Conservation (phyloP, 306 rosid genomes). For the Medicago lupulina region DNA sequence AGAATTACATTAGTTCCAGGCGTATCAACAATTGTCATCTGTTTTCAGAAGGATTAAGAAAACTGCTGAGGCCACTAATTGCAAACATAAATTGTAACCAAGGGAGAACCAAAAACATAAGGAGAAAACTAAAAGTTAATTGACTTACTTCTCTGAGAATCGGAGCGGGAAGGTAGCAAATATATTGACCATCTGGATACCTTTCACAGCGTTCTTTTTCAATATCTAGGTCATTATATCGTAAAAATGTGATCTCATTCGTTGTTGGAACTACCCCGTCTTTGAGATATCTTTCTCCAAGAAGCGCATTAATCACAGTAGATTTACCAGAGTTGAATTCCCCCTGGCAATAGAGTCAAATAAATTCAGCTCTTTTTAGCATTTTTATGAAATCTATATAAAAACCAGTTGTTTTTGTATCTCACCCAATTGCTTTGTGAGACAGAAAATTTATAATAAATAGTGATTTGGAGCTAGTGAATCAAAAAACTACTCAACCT, state of each 20-base stretch:
- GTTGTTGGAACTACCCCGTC: constrained; percentile 99
- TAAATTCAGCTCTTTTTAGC: constrained; percentile 38
- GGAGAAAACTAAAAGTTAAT: constrained; percentile 17
- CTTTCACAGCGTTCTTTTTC: constrained; percentile 78
- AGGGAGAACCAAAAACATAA: constrained; percentile 30
- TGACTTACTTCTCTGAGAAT: constrained; percentile 78
- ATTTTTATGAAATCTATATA: constrained; percentile 29
- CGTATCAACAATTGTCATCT: constrained; percentile 95
- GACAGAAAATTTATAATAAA: constrained; percentile 12
- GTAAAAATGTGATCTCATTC: constrained; percentile 91
- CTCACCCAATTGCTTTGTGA: not conserved
- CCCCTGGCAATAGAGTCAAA: constrained; percentile 63
- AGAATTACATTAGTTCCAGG: constrained; percentile 99
- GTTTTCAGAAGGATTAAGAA: constrained; percentile 42
- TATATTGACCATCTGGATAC: constrained; percentile 92
- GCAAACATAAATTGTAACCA: constrained; percentile 2
- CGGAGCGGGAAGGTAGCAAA: constrained; percentile 93
- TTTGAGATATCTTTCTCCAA: constrained; percentile 88
- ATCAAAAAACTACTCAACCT: constrained; percentile 26
- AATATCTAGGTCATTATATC: constrained; percentile 58
- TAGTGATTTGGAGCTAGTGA: constrained; percentile 1
- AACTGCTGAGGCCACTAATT: constrained; percentile 31
- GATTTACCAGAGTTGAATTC: constrained; percentile 99
- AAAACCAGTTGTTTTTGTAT: constrained; percentile 27
- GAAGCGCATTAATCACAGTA: constrained; percentile 95